Base-by-base conservation (phyloP, 2,329 filamentous ascomycete genomes). In the Xylaria sp. region DNA sequence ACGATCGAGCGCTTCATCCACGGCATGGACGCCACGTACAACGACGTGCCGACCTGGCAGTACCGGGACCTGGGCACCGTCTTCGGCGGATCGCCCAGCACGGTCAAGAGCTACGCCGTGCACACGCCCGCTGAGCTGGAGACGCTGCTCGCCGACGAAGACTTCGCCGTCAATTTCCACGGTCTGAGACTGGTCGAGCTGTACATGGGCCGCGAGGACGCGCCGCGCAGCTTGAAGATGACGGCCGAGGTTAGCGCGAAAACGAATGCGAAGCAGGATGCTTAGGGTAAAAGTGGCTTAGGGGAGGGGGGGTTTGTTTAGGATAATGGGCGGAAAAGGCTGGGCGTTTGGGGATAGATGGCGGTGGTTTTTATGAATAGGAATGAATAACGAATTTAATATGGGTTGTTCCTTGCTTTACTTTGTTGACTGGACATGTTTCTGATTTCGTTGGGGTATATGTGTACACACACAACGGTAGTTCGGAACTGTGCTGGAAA, bases 1-100 rank as follows among this genome's bases (percentile, higher is more conserved):
- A 96, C 93, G 10, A 96, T 97, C 78, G 94, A 97, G 81, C 89
- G 94, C 36, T 92, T 89, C 79, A 97, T 97, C 75, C 93, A 97
- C 80, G 93, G 93, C 62, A 91, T 91, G 89, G 84, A 94, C 9
- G 92, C 88, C 38, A 79, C 77, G 31, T 97, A 97, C 83, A 97
- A 97, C 77, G 92, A 97, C 77, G 90, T 97, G 65, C 85, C 87
- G 67, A 79, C 83, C 11, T 97, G 94, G 94, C 85, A 90, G 59
- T 92, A 90, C 83, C 89, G 88, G 78, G 88, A 89, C 23, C 80
- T 94, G 0, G 86, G 92, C 2, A 83, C 84, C 4, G 87, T 88
- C 0, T 93, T 96, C 76, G 91, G 92, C 51, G 89, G 83, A 0
- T 73, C 73, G 17, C 81, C 86, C 7, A 83, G 86, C 51, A 67